Base-by-base conservation (phyloP, 1,284 basidiomycete species). In the Dichomitus squalens region DNA sequence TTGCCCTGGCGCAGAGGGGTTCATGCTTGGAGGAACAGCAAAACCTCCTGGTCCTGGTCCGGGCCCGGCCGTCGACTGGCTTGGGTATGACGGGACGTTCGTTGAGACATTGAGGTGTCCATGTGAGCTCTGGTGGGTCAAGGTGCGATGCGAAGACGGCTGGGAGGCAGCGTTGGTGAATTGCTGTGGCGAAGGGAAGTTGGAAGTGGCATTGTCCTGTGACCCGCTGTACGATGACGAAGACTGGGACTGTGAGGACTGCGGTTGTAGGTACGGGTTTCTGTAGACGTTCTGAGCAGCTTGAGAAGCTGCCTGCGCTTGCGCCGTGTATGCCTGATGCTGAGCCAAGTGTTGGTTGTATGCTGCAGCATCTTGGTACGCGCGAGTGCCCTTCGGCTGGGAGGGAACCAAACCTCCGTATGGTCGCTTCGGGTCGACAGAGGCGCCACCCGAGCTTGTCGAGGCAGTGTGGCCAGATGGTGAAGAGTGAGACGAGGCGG, bases 341-440 rank as follows among this genome's bases (percentile, higher is more conserved):
- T 96, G 94, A 2, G 88, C 89, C 44, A 97, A 82, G 69, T 96
- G 96, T 64, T 97, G 95, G 66, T 95, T 95, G 77, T 98, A 98
- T 1, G 92, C 79, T 9, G 95, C 94, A 0, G 96, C 95, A 72
- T 98, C 96, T 67, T 92, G 91, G 70, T 92, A 96, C 4, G 93
- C 88, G 52, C 94, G 81, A 25, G 88, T 87, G 12, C 90, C 88
- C 69, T 86, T 92, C 49, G 79, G 91, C 70, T 84, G 93, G 58
- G 79, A 89, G 12, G 91, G 88, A 14, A 95, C 88, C 34, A 98
- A 79, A 7, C 96, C 96, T n/a, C 96, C 96, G 68, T 95, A 98
- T 21, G 95, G 95, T 67, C 95, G 89, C 75, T 94, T 93, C 9
- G 89, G 84, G 68, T 93, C 88, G 35, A 79, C 65, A 2, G 72